Evolutionary conservation across 2,329 filamentous ascomycete genomes (phyloP).

Genomic region (Paradendryphiella salina): DNA sequence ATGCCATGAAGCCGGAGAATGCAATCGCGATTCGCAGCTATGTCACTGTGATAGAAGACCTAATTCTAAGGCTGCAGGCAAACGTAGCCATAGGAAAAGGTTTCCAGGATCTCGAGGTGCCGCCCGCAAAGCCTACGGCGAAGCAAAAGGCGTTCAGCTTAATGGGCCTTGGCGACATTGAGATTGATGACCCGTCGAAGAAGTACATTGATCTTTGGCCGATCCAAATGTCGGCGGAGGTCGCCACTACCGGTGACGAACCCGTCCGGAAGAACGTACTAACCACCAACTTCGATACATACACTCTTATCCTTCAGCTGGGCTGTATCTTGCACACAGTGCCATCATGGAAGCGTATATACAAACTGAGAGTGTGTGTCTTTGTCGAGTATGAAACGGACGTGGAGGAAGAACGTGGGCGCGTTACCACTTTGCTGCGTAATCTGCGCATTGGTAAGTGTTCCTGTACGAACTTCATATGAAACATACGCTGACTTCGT

Average conservation of each 20-base stretch:
- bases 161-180: slow-evolving; percentile 34
- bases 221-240: slow-evolving; percentile 88
- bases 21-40: slow-evolving; percentile 74
- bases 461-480: no score
- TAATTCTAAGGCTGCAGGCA: slow-evolving; percentile 74
- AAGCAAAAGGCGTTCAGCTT: slow-evolving; percentile 32
- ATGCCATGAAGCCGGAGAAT: slow-evolving; percentile 67
- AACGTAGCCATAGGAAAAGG: slow-evolving; percentile 85
- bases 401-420: slow-evolving; percentile 73
- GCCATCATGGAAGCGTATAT: slow-evolving; percentile 75
- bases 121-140: slow-evolving; percentile 47
- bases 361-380: slow-evolving; percentile 74
- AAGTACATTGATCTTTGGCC: slow-evolving; percentile 89
- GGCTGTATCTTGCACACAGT: slow-evolving; percentile 84
- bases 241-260: slow-evolving; percentile 59
- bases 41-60: slow-evolving; percentile 79
- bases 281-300: slow-evolving; percentile 90
- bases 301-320: slow-evolving; percentile 82
- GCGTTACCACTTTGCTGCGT: slow-evolving; percentile 73
- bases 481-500: no score
- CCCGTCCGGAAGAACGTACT: slow-evolving; percentile 62
- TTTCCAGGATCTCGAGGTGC: slow-evolving; percentile 75
- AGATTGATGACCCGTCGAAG: slow-evolving; percentile 64
- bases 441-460: slow-evolving; percentile 69
- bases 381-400: slow-evolving; percentile 90